A percentile compares a stretch with the other conserved stretches of the same genome.
phyloP scores from a whole-genome alignment of 345 rosid genomes.

The Salix purpurea region DNA sequence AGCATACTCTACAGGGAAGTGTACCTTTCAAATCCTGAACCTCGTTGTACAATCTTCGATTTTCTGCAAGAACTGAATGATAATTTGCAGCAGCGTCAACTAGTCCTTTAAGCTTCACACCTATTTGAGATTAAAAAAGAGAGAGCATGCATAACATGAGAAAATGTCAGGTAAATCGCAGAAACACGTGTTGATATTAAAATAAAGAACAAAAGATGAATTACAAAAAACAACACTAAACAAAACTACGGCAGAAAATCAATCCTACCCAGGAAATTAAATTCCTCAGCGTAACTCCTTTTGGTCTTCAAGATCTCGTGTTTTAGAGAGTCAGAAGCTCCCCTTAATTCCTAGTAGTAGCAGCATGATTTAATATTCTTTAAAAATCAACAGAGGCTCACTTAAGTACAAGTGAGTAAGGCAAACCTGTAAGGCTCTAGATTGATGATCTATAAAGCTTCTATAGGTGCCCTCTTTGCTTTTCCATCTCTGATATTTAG shows the following conservation, averaged over 20 bases:
- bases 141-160: background rate
- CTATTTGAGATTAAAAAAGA: slow-evolving; percentile 28
- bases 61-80: slow-evolving; percentile 74
- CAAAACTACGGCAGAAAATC: background rate
- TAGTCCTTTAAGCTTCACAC: slow-evolving; percentile 71
- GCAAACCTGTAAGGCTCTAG: slow-evolving; percentile 62
- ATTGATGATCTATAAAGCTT: slow-evolving; percentile 52
- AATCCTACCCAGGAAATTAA: slow-evolving; percentile 57
- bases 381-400: slow-evolving; percentile 3
- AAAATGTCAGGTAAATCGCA: slow-evolving; percentile 3
- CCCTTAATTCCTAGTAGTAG: slow-evolving; percentile 55
- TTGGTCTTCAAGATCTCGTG: slow-evolving; percentile 62
- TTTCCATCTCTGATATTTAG: slow-evolving; percentile 66
- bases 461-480: slow-evolving; percentile 55
- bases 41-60: slow-evolving; percentile 82
- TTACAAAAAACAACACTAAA: background rate
- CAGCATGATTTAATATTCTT: slow-evolving; percentile 1
- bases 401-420: slow-evolving; percentile 10
- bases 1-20: background rate
- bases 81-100: slow-evolving; percentile 83
- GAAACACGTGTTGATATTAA: slow-evolving; percentile 1
- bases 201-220: slow-evolving; percentile 8
- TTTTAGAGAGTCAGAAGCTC: slow-evolving; percentile 54
- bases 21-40: slow-evolving; percentile 96
- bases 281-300: slow-evolving; percentile 54